Evolutionary conservation across 257 asterid genomes (phyloP), one percentile per base, ranked within the genome.

Genomic region (Leonotis leonurus): DNA sequence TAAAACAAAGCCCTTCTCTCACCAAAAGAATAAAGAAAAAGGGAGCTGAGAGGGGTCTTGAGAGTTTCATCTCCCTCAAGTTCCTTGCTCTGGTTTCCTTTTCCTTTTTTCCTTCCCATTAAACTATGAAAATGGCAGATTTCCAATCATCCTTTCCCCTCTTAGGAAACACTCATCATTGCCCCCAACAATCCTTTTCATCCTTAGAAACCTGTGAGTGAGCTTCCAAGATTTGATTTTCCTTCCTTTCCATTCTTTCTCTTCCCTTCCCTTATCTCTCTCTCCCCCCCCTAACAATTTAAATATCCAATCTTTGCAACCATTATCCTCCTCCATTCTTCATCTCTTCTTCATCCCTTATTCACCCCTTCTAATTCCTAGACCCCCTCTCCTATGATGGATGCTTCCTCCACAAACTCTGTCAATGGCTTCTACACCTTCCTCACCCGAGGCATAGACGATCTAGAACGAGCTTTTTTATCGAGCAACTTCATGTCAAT

Each of bases 81-180:
- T 53, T 26, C 26, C 65, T 74, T 61, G 11, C 65, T 70, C 67
- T 66, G 30, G 46, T 35, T 54, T 18, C 44, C 30, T 20, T 18
- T 58, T 70, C 44, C 62, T 41, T 56, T 60, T 73, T 21, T 40
- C 63, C 65, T 71, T 54, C 77, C 77, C 83, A 83, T 83, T 77
- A 77, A 82, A 81, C 78, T 70, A 75, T 77, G 84, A 86, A 76
- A 84, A 81, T 84, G 89, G 91, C 82, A 84, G 80, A 82, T 83
- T 77, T 79, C 73, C 80, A 82, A 87, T 84, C 84, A 85, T 85
- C 88, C 76, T 80, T 86, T 70, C 92, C 81, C 94, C 94, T 87
- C 81, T 57, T 69, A 83, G 97, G 95, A 83, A 83, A 89, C 97
- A 89, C 62, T 72, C 95, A 89, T 89, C 94, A 89, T 89, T 89